Base-by-base conservation (phyloP, 495 filamentous ascomycete genomes). In the Hyaloscypha bicolor region DNA sequence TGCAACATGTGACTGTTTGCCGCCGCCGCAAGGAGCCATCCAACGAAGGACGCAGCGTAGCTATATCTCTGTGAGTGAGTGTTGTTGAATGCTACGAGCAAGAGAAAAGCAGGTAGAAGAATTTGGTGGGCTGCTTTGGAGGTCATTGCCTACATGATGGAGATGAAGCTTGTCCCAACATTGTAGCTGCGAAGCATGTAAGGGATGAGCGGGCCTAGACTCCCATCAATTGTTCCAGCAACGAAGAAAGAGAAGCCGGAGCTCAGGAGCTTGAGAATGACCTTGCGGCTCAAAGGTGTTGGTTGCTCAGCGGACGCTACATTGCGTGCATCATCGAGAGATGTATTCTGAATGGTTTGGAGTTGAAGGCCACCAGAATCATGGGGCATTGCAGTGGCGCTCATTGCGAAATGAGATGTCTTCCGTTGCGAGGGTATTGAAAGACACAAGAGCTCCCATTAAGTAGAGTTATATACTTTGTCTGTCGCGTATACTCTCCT, bases 151-250 rank as follows among this genome's bases (percentile, higher is more conserved):
- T 78, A 83, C 72, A 85, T 69, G 65, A 80, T 78, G 0, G 83
- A 82, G 33, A 86, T 77, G 64, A 79, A 75, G 30, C 79, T 77
- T 1, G 83, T 85, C n/a, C 76, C 78, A 39, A 86, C 79, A 2
- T 72, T 52, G 63, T 85, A 86, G 19, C 71, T 74, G 2, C 77
- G 73, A 21, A 85, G 75, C 22, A 87, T 75, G 71, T 88, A 84
- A 0, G 84, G 85, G 48, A 86, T 81, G n/a, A 88, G 61, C 0
- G 85, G 77, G 4, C 85, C 84, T 1, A 86, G 71, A 72, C 79
- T 83, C 53, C 85, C 85, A 69, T 86, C 84, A 63, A 85, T 85
- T 62, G 82, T 73, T 11, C 84, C 84, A 4, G 82, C 82, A 33
- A 80, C 78, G 69, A 88, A 82, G 72, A 83, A 84, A 2, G 80